A percentile compares a stretch with the other conserved stretches of the same genome.
phyloP scores from a whole-genome alignment of 164 flowering plant species.

The Tetrastigma voinierianum region DNA sequence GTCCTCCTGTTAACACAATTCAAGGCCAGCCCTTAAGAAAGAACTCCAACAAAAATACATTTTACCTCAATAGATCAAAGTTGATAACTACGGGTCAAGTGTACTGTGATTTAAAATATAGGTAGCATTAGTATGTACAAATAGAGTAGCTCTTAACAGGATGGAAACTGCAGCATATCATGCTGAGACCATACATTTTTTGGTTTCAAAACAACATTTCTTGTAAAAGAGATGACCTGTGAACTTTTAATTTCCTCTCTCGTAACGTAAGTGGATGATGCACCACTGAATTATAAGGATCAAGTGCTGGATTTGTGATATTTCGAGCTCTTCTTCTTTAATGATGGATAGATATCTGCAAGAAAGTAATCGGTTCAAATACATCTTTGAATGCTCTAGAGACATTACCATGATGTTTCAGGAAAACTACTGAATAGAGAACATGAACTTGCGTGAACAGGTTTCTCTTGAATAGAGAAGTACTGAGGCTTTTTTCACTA shows the following conservation, averaged over 20 bases:
- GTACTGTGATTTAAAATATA: too few species aligned
- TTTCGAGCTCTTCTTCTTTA: conserved; percentile 32
- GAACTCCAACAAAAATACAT: not conserved
- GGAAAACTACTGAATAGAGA: too few species aligned
- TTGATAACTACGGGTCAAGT: too few species aligned
- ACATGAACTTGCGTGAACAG: too few species aligned
- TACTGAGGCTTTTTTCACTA: too few species aligned
- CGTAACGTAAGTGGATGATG: conserved; percentile 27
- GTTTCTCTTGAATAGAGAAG: too few species aligned
- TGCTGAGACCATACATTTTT: not conserved
- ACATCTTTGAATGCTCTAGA: too few species aligned
- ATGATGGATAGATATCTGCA: conserved; percentile 32
- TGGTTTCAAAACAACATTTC: not conserved
- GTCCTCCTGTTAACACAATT: conserved; percentile 16
- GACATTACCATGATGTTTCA: too few species aligned
- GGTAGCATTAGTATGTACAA: too few species aligned
- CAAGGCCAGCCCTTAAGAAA: not conserved
- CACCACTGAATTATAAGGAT: conserved; percentile 18
- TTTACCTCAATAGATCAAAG: not conserved
- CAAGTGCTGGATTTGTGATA: conserved; percentile 42
- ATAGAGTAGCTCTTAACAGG: too few species aligned
- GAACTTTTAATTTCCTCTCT: conserved; percentile 11
- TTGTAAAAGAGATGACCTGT: conserved; percentile 17
- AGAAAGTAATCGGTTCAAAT: not conserved
- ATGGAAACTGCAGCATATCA: not conserved